Evolutionary conservation across 176 grass and related monocot genomes (phyloP), one percentile per base, ranked within the genome.

Genomic region (Alloteropsis semialata): DNA sequence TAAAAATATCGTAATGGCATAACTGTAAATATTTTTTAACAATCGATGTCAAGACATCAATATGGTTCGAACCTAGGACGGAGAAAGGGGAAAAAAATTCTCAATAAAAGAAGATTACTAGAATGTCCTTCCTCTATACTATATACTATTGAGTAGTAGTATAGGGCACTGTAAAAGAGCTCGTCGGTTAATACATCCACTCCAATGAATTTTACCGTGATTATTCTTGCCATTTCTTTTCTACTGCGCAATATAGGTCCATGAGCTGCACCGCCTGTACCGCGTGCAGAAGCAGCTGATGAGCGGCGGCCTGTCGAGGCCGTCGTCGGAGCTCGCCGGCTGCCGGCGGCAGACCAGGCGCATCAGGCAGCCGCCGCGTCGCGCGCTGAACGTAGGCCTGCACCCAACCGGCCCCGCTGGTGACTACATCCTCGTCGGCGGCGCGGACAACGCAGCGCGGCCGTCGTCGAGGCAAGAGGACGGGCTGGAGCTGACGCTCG

Each of bases 221-320:
- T 37, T 21, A 21, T 42, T 25, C n/a, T 24, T 21, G 33, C 63
- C 21, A 29, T 39, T 12, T 13, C 6, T 27, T 33, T 39, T 55
- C 16, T 25, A 24, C 3, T 58, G 18, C 27, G 3, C 3, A 43
- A 17, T 8, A 59, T 7, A 76, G 92, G 84, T 92, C 27, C 89
- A 94, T 8, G 92, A 94, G 36, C 41, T 94, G 54, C 92, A 94
- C 84, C 76, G 87, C 32, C 43, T 94, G 44, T 94, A 94, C 76
- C 84, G 84, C 29, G 67, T 94, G 9, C 92, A 94, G 85, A 87
- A 87, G 81, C 89, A 92, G 76, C 87, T 94, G 24, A 94, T 94
- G 92, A 71, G 77, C 70, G 57, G 25, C 78, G 86, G 73, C 75
- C 59, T 63, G 70, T 59, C 36, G 21, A 22, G 30, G 51, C 25